Evolutionary conservation across 305 asterid genomes (phyloP).

Genomic region (Fraxinus dipetala): DNA sequence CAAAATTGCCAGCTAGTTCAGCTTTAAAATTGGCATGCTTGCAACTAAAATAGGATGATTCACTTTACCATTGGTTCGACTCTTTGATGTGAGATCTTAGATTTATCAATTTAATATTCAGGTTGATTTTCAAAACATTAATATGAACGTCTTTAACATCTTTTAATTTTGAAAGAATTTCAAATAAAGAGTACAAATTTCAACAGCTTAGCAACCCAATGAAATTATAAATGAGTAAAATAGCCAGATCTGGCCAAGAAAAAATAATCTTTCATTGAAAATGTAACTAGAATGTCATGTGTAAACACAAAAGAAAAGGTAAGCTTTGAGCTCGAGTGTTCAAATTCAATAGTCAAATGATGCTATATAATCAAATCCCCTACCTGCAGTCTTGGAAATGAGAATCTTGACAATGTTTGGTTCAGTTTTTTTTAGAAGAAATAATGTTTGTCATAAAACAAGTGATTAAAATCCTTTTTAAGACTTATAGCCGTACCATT

Average conservation of each 20-base stretch:
- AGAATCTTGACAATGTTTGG: neutral
- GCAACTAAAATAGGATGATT: neutral
- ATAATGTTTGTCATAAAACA: neutral
- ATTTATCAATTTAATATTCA: too few relatives aligned
- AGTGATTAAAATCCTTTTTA: neutral
- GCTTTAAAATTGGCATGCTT: neutral
- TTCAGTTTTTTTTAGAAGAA: neutral
- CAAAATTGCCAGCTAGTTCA: neutral
- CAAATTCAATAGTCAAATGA: neutral
- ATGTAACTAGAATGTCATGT: neutral
- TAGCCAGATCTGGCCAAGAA: neutral
- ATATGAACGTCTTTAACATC: neutral
- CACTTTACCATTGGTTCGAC: neutral
- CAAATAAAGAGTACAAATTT: neutral
- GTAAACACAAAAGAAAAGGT: neutral
- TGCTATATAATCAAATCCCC: neutral
- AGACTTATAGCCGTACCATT: neutral
- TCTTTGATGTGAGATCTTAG: neutral
- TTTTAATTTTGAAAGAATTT: neutral
- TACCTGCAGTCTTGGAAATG: constrained; percentile 7
- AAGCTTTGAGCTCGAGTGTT: neutral
- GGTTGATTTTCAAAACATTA: neutral
- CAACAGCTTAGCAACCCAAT: neutral
- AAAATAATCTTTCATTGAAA: neutral
- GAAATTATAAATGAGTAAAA: neutral